Percentiles rank a stretch among this genome's conserved stretches.
phyloP scores from a whole-genome alignment of 371 early-diverging fungal species.

The Mucor irregularis region DNA sequence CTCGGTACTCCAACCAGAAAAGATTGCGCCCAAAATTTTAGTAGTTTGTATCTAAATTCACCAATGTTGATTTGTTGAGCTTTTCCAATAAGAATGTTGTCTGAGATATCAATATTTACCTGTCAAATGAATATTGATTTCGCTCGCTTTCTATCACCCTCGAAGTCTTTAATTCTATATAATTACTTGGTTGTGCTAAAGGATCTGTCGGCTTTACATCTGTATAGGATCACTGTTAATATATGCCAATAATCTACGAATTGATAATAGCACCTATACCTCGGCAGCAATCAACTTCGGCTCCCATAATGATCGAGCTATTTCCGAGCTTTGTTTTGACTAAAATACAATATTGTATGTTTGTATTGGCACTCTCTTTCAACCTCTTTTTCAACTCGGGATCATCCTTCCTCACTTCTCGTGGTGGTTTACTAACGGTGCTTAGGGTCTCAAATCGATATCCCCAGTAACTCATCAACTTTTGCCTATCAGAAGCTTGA shows the following conservation, averaged over 20 bases:
- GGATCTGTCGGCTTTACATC: constrained; percentile 39
- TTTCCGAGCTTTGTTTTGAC: constrained; percentile 75
- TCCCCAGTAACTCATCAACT: constrained; percentile 76
- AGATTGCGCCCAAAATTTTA: constrained; percentile 92
- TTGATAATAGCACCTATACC: no score
- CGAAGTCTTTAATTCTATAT: constrained; percentile 91
- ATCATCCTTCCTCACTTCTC: constrained; percentile 34
- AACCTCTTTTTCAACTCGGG: constrained; percentile 42
- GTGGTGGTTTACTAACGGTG: constrained; percentile 53
- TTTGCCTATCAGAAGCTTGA: constrained; percentile 56
- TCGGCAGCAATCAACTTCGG: constrained; percentile 88
- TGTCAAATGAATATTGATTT: constrained; percentile 64
- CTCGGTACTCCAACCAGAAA: constrained; percentile 85
- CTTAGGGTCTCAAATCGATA: constrained; percentile 76
- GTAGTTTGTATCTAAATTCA: constrained; percentile 68
- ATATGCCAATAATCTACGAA: no score
- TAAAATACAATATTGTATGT: constrained; percentile 87
- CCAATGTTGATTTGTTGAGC: neutral
- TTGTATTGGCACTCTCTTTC: constrained; percentile 69
- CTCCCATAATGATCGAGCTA: constrained; percentile 79
- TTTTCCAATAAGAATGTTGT: neutral
- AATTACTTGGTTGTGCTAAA: constrained; percentile 51
- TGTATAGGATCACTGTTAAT: no score
- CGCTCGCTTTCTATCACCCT: constrained; percentile 56
- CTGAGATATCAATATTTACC: constrained; percentile 29